Percentiles rank a stretch among this genome's conserved stretches.
These are phyloP conservation scores for Trichoderma sp. DNA, from an alignment of 2,329 filamentous ascomycete species.

Conservation along the genomic window DNA sequence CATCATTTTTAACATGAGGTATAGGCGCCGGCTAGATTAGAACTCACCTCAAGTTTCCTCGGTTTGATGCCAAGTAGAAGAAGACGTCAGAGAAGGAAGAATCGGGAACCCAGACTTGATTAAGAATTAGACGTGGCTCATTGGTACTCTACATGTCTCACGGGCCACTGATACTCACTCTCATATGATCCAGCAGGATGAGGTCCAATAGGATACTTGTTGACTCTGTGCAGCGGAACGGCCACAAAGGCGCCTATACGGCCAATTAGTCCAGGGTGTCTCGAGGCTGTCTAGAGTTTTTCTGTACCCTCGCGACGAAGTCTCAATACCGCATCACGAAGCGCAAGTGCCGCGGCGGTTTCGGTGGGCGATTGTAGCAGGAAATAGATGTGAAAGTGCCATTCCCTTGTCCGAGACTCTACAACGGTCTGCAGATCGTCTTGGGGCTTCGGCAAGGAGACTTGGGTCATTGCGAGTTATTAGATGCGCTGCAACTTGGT, in stretches of 20 bases:
- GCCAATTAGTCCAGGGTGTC: not conserved
- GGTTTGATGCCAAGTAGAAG: constrained; percentile 38
- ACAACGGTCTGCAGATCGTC: constrained; percentile 36
- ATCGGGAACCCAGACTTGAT: constrained; percentile 38
- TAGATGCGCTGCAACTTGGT: not conserved
- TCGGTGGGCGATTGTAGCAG: constrained; percentile 37
- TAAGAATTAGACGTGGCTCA: constrained; percentile 4
- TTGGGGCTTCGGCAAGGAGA: constrained; percentile 31
- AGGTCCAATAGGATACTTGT: constrained; percentile 38
- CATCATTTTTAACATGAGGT: not conserved
- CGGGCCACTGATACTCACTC: constrained; percentile 30
- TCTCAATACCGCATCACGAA: constrained; percentile 38
- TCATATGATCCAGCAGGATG: constrained; percentile 41
- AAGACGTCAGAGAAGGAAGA: constrained; percentile 41
- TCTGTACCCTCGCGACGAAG: constrained; percentile 37
- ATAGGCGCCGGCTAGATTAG: not conserved
- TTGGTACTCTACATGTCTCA: not conserved
- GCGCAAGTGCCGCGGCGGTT: constrained; percentile 37
- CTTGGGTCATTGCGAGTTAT: constrained; percentile 11
- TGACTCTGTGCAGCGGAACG: constrained; percentile 38
- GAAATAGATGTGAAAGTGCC: constrained; percentile 43
- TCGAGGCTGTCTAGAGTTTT: fast-evolving
- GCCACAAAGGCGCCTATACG: constrained; percentile 38
- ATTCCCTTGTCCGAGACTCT: constrained; percentile 35
- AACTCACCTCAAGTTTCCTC: constrained; percentile 35